Evolutionary conservation across 2,329 filamentous ascomycete species (phyloP).

Genomic region (Verticillium nonalfalfae): DNA sequence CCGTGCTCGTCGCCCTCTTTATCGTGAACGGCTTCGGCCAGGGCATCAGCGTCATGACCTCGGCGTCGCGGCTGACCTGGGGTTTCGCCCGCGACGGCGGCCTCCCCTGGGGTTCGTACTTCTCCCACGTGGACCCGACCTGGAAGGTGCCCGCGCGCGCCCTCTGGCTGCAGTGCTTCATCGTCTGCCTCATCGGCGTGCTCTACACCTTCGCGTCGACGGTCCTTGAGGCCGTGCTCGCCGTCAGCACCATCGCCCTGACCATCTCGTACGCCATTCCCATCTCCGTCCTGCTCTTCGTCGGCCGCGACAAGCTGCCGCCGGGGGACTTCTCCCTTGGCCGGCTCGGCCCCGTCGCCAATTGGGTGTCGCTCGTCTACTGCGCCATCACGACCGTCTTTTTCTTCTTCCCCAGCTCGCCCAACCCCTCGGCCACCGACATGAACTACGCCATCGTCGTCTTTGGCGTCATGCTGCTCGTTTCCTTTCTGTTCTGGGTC

Average conservation of each 20-base stretch:
- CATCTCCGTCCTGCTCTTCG: conserved; percentile 26
- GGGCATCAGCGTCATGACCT: conserved; percentile 23
- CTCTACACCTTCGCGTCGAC: conserved; percentile 35
- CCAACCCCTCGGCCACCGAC: conserved; percentile 36
- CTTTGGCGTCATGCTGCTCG: conserved; percentile 47
- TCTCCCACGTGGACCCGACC: conserved; percentile 24
- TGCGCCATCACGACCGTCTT: conserved; percentile 46
- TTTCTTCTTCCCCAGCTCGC: conserved; percentile 45
- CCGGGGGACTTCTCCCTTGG: conserved; percentile 17
- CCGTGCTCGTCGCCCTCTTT: conserved; percentile 19
- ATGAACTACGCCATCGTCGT: conserved; percentile 55
- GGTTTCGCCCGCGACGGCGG: conserved; percentile 30
- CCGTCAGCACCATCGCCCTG: conserved; percentile 33
- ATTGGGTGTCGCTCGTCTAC: conserved; percentile 44
- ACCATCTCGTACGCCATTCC: conserved; percentile 36
- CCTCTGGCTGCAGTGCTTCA: conserved; percentile 15
- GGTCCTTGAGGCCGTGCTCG: conserved; percentile 32
- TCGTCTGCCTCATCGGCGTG: conserved; percentile 23
- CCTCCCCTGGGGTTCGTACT: conserved; percentile 24
- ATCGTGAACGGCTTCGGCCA: conserved; percentile 19
- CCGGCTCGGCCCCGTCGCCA: conserved; percentile 28
- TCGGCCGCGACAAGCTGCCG: conserved; percentile 20
- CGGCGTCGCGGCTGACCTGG: conserved; percentile 29
- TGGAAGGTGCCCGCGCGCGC: conserved; percentile 26
- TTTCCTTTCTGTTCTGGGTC: conserved; percentile 44